Conservation (phyloP, 225 moss, liverwort and hornwort species). For the Lunularia cruciata region DNA sequence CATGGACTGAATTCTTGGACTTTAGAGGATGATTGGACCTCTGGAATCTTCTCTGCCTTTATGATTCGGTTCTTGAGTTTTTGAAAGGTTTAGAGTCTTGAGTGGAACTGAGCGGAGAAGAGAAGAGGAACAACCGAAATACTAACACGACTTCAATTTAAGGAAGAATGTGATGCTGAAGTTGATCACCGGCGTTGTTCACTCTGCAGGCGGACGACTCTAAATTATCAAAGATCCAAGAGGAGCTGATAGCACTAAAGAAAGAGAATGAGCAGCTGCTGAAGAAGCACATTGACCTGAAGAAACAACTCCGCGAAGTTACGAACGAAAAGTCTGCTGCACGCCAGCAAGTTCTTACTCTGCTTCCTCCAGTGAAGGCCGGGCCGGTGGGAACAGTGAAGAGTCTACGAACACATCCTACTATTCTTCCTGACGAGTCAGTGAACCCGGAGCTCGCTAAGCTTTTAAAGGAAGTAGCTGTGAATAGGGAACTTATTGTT, state of each 20-base stretch:
- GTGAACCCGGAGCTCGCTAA: conserved; percentile 65
- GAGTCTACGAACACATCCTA: conserved; percentile 62
- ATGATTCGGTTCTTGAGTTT: too few species aligned
- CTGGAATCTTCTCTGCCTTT: too few species aligned
- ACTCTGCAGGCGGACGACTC: conserved; percentile 33
- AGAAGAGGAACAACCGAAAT: too few species aligned
- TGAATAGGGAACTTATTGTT: conserved; percentile 84
- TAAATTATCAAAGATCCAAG: conserved; percentile 57
- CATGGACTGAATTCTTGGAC: too few species aligned
- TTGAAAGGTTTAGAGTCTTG: too few species aligned
- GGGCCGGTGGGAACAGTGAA: conserved; percentile 71
- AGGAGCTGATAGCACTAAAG: conserved; percentile 53
- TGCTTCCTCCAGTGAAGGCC: conserved; percentile 43
- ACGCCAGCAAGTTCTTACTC: conserved; percentile 38
- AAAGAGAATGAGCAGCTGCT: conserved; percentile 55
- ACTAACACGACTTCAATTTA: too few species aligned
- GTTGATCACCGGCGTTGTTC: not conserved
- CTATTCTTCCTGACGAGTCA: conserved; percentile 64
- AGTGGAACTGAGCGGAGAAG: too few species aligned
- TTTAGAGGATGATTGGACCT: too few species aligned
- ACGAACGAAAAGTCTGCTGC: conserved; percentile 50
- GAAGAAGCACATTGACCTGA: conserved; percentile 37
- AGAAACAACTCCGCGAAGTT: conserved; percentile 45
- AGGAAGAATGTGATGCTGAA: not conserved
- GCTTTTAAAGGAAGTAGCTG: conserved; percentile 62